A percentile compares a stretch with the other conserved stretches of the same genome.
Conservation (phyloP, 2,329 filamentous ascomycete species). For the Cryphonectria japonica region DNA sequence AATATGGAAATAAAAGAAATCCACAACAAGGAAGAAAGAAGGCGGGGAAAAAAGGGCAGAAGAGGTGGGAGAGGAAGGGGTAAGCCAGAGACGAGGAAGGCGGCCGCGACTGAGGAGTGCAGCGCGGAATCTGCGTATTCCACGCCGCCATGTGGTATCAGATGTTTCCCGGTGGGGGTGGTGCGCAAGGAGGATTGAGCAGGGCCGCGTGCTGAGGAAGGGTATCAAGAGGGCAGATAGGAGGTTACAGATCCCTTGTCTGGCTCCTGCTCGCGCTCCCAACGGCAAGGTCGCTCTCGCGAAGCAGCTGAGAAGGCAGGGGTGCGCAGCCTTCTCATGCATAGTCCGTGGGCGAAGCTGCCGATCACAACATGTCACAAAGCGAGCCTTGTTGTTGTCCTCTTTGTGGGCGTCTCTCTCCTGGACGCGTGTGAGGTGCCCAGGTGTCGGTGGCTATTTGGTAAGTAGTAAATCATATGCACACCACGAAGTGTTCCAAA, state of each 20-base stretch:
- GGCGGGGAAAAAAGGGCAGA: too few species aligned
- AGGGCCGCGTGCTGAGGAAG: not conserved
- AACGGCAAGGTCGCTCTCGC: not conserved
- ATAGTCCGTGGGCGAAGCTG: not conserved
- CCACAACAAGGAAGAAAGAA: not conserved
- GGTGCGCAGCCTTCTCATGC: not conserved
- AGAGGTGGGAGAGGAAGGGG: not conserved
- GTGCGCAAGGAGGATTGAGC: not conserved
- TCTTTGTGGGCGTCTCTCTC: too few species aligned
- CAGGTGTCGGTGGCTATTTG: not conserved
- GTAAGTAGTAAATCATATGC: too few species aligned
- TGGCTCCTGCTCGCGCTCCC: not conserved
- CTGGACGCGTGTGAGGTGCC: not conserved
- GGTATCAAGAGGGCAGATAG: not conserved
- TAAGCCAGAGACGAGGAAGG: not conserved
- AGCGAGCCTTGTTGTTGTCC: not conserved
- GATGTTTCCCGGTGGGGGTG: not conserved
- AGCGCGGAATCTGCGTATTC: not conserved
- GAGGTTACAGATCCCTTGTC: slow-evolving; percentile 1
- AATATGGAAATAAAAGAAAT: not conserved
- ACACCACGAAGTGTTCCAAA: too few species aligned
- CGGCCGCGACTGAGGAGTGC: not conserved
- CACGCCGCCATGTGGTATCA: not conserved
- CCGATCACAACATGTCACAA: not conserved
- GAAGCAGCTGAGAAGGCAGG: slow-evolving; percentile 1